Evolutionary conservation across 129 eudicot species (phyloP).

Genomic region (Flaveria brownii): DNA sequence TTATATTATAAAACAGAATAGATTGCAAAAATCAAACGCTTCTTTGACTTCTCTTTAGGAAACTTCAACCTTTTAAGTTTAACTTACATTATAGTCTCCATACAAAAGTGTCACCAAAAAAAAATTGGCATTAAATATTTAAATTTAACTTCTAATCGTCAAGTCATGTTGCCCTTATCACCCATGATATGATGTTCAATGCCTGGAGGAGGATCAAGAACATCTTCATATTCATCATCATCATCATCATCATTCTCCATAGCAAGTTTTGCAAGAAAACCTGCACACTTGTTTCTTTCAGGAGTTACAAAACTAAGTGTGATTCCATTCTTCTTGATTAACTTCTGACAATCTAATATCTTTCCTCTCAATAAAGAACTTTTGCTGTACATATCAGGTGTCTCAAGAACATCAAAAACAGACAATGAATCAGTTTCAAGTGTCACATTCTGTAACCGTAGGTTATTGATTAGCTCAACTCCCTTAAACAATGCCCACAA

Average conservation of each 20-base stretch:
- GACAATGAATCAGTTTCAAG: conserved; percentile 18
- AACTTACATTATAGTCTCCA: neutral
- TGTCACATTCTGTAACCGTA: conserved; percentile 17
- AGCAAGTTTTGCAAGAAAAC: conserved; percentile 18
- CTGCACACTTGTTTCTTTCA: conserved; percentile 24
- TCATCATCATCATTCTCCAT: conserved; percentile 11
- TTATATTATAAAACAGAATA: too few relatives aligned
- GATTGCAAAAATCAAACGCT: too few relatives aligned
- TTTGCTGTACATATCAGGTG: neutral
- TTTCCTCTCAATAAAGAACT: neutral
- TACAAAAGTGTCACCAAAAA: neutral
- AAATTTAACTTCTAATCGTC: neutral
- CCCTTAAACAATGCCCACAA: neutral
- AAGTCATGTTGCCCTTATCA: neutral
- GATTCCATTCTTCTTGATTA: conserved; percentile 18
- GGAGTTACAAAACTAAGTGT: neutral
- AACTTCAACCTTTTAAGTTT: too few relatives aligned
- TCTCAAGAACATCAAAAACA: conserved; percentile 18
- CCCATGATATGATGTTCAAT: conserved; percentile 16
- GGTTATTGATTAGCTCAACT: conserved; percentile 11
- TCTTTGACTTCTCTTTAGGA: too few relatives aligned
- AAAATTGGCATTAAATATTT: neutral
- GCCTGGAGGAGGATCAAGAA: conserved; percentile 27
- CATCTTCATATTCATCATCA: conserved; percentile 24
- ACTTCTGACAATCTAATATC: conserved; percentile 11